Conservation (phyloP, 768 basidiomycete genomes). For the Chalciporus pseudorubinellus region DNA sequence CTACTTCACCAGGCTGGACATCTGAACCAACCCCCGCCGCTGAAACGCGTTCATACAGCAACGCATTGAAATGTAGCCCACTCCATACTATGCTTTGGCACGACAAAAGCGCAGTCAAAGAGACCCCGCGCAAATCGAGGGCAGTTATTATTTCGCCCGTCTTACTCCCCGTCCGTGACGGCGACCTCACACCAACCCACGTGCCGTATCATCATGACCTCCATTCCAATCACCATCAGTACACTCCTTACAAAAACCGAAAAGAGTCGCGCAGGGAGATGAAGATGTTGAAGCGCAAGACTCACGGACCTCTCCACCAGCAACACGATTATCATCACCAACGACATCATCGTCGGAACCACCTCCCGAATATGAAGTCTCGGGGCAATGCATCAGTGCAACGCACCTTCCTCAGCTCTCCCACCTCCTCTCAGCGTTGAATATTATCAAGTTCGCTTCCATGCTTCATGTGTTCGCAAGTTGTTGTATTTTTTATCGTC, state of each 20-base stretch:
- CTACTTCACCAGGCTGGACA: slow-evolving; percentile 30
- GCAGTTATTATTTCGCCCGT: slow-evolving; percentile 49
- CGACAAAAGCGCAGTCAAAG: slow-evolving; percentile 24
- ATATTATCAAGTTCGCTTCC: slow-evolving; percentile 19
- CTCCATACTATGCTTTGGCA: slow-evolving; percentile 57
- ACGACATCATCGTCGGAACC: slow-evolving; percentile 52
- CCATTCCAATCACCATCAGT: slow-evolving; percentile 36
- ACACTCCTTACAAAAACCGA: slow-evolving; percentile 48
- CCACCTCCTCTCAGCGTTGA: slow-evolving; percentile 26
- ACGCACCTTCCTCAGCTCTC: slow-evolving; percentile 41
- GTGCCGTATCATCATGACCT: slow-evolving; percentile 32
- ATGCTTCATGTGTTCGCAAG: neutral
- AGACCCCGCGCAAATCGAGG: slow-evolving; percentile 27
- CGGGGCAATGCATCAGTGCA: slow-evolving; percentile 57
- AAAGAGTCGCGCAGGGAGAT: slow-evolving; percentile 68
- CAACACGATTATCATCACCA: slow-evolving; percentile 44
- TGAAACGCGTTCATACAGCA: slow-evolving; percentile 29
- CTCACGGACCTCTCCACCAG: slow-evolving; percentile 38
- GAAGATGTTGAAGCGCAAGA: slow-evolving; percentile 63
- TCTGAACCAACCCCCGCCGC: slow-evolving; percentile 23
- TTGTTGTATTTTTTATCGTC: slow-evolving; percentile 23
- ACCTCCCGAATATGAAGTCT: slow-evolving; percentile 63
- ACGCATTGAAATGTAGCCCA: slow-evolving; percentile 54
- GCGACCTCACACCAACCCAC: slow-evolving; percentile 55
- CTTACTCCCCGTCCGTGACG: slow-evolving; percentile 50